Evolutionary conservation across 2,329 filamentous ascomycete species (phyloP).

Genomic region (Colletotrichum paranaense): DNA sequence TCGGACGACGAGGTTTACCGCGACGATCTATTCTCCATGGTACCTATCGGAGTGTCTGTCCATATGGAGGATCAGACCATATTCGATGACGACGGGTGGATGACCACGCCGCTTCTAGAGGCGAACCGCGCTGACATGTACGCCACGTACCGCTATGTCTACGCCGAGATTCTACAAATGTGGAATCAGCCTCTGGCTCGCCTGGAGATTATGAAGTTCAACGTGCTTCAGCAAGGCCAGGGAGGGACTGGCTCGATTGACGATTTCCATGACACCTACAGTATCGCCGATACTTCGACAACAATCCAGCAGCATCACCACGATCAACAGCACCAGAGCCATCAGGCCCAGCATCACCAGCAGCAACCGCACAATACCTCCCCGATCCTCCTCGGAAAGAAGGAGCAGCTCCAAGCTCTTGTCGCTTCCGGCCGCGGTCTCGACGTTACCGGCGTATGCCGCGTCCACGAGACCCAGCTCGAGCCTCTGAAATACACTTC

Average conservation of each 20-base stretch:
- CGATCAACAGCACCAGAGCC: constrained; percentile 41
- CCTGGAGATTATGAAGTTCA: constrained; percentile 77
- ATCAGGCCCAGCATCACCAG: constrained; percentile 1
- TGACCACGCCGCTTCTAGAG: constrained; percentile 69
- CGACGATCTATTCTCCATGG: constrained; percentile 58
- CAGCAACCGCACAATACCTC: constrained; percentile 54
- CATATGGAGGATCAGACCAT: constrained; percentile 70
- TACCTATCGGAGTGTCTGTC: constrained; percentile 64
- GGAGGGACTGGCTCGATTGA: constrained; percentile 41
- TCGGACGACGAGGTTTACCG: constrained; percentile 64
- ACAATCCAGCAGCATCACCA: constrained; percentile 41
- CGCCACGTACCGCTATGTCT: constrained; percentile 71
- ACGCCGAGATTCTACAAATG: constrained; percentile 76
- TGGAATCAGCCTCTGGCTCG: constrained; percentile 72
- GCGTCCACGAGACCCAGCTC: constrained; percentile 70
- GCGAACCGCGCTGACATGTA: constrained; percentile 60
- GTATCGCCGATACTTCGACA: constrained; percentile 48
- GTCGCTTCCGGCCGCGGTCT: constrained; percentile 66
- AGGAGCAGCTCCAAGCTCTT: constrained; percentile 62
- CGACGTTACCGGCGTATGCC: constrained; percentile 72
- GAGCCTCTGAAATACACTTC: constrained; percentile 65
- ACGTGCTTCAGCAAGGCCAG: constrained; percentile 65
- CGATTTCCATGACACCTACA: constrained; percentile 49
- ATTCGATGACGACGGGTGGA: constrained; percentile 77
- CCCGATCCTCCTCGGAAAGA: constrained; percentile 68